Percentiles rank a stretch among this genome's conserved stretches.
Conservation (phyloP, 2,329 filamentous ascomycete species). For the Coniochaeta hoffmannii region DNA sequence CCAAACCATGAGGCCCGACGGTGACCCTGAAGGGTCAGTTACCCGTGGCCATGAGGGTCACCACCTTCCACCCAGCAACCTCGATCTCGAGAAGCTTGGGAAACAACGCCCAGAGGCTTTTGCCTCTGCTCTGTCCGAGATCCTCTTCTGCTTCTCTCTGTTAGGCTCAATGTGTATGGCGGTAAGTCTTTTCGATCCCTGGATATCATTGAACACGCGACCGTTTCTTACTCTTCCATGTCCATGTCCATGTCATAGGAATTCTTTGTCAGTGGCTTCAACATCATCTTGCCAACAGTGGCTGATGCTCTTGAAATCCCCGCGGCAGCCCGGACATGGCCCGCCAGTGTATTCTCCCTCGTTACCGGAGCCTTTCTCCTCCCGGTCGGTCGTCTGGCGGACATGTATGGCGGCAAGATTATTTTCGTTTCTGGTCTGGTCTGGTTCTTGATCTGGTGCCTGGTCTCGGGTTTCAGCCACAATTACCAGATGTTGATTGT, state of each 20-base stretch:
- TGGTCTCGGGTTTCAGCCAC: constrained; percentile 48
- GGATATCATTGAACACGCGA: not conserved
- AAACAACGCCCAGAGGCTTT: constrained; percentile 49
- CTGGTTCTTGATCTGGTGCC: constrained; percentile 47
- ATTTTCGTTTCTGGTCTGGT: constrained; percentile 36
- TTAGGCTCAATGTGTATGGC: constrained; percentile 51
- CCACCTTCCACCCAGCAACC: constrained; percentile 3
- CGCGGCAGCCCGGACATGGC: constrained; percentile 46
- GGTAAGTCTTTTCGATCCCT: constrained; percentile 20
- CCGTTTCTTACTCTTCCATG: not conserved
- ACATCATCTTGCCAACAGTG: constrained; percentile 50
- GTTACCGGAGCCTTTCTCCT: constrained; percentile 37
- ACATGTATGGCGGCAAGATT: constrained; percentile 39
- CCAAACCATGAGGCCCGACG: not conserved
- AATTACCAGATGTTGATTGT: constrained; percentile 53
- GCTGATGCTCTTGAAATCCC: constrained; percentile 47
- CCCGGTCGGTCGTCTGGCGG: constrained; percentile 36
- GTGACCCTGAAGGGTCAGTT: not conserved
- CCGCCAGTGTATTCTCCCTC: constrained; percentile 40
- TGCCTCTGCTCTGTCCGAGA: constrained; percentile 39
- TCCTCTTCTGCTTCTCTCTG: constrained; percentile 53
- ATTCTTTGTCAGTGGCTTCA: constrained; percentile 58
- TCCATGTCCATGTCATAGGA: constrained; percentile 27
- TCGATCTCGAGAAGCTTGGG: constrained; percentile 48
- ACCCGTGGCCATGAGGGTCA: not conserved